These are phyloP conservation scores for Penicillium diatomitis DNA, from an alignment of 495 filamentous ascomycete species.

Conservation along the genomic window DNA sequence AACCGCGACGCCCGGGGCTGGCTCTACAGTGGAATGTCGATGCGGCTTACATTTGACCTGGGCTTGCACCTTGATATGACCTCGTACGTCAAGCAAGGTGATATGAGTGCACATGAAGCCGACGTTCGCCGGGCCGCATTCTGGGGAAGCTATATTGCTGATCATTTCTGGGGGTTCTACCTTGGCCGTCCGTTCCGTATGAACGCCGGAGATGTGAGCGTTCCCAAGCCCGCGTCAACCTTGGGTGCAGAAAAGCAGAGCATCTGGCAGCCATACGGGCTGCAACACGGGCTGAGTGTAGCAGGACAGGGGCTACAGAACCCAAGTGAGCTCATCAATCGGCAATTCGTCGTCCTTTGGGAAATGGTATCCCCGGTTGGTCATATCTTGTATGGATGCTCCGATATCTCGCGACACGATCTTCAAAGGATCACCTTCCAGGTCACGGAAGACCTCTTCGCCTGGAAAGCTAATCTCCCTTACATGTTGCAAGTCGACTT, in stretches of 20 bases:
- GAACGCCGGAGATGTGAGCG: slow-evolving; percentile 38
- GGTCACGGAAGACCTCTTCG: slow-evolving; percentile 36
- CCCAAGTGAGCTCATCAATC: slow-evolving; percentile 32
- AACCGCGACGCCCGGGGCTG: slow-evolving; percentile 43
- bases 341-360: slow-evolving; percentile 39
- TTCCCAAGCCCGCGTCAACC: slow-evolving; percentile 33
- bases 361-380: slow-evolving; percentile 41
- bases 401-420: slow-evolving; percentile 34
- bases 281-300: slow-evolving; percentile 14
- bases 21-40: slow-evolving; percentile 45
- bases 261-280: slow-evolving; percentile 38
- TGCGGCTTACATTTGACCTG: slow-evolving; percentile 42
- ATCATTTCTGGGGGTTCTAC: slow-evolving; percentile 44
- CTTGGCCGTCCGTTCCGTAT: slow-evolving; percentile 38
- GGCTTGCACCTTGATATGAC: slow-evolving; percentile 42
- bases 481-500: slow-evolving; percentile 32
- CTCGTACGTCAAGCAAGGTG: slow-evolving; percentile 34
- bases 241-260: slow-evolving; percentile 26
- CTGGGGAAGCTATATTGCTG: slow-evolving; percentile 43
- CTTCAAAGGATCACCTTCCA: slow-evolving; percentile 36
- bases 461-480: slow-evolving; percentile 40
- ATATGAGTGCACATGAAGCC: slow-evolving; percentile 35
- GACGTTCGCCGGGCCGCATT: slow-evolving; percentile 37
- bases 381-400: slow-evolving; percentile 42
- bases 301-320: slow-evolving; percentile 21